Percentiles rank a stretch among this genome's conserved stretches.
Evolutionary conservation across 2,329 filamentous ascomycete species (phyloP).

Genomic region (Pseudocercospora macadamiae): DNA sequence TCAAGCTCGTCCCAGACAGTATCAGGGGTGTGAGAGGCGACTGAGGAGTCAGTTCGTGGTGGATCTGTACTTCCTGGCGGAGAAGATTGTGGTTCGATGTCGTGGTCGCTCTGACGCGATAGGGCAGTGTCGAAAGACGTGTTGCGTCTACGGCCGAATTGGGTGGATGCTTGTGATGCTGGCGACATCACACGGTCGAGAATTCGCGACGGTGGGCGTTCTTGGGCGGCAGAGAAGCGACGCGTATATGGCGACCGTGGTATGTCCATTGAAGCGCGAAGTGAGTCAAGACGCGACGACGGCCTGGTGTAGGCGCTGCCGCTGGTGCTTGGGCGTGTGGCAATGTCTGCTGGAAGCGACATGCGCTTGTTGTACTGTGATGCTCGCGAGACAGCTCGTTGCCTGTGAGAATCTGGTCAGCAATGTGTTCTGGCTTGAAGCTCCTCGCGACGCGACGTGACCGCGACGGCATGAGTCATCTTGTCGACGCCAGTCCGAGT

Average conservation of each 20-base stretch:
- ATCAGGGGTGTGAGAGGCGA: constrained; percentile 81
- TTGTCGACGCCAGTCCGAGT: too few species aligned
- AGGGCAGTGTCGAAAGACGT: constrained; percentile 13
- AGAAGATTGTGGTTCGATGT: constrained; percentile 28
- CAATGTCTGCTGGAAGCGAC: constrained; percentile 11
- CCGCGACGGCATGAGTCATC: too few species aligned
- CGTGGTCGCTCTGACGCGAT: constrained; percentile 6
- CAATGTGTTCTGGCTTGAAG: too few species aligned
- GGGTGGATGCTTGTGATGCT: constrained; percentile 33
- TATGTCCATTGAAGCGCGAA: constrained; percentile 25
- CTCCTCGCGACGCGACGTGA: too few species aligned
- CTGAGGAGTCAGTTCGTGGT: constrained; percentile 64
- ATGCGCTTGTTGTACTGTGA: constrained; percentile 4
- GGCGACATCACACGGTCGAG: constrained; percentile 31
- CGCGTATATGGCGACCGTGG: constrained; percentile 11
- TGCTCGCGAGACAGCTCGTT: not conserved
- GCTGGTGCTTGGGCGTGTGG: constrained; percentile 26
- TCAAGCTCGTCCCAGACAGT: constrained; percentile 98
- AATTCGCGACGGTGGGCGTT: constrained; percentile 28
- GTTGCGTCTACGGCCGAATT: constrained; percentile 29
- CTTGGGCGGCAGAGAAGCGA: constrained; percentile 24
- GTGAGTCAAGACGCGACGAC: constrained; percentile 26
- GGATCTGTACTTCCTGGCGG: constrained; percentile 46
- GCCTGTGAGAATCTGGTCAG: too few species aligned
- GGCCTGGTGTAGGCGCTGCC: constrained; percentile 24